These are phyloP conservation scores for Phytophthora podocarpi DNA, from an alignment of 352 stramenopile species.

Conservation along the genomic window DNA sequence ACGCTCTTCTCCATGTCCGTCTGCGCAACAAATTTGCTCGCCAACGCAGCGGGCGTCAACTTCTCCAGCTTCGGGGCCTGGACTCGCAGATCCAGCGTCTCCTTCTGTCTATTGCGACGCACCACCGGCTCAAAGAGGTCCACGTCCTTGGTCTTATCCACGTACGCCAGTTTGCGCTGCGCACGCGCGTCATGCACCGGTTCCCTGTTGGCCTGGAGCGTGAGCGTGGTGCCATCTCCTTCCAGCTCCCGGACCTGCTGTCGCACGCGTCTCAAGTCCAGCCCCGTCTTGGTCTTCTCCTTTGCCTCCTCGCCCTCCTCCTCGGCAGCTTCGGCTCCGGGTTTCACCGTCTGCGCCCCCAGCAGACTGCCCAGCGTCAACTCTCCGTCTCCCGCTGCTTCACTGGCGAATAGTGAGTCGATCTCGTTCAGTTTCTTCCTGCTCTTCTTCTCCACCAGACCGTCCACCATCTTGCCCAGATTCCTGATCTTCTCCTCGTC, in stretches of 20 bases:
- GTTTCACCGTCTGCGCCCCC: conserved; percentile 46
- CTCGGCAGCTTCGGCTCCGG: conserved; percentile 35
- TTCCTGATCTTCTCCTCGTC: conserved; percentile 57
- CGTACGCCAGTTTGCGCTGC: conserved; percentile 90
- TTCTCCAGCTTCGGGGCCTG: conserved; percentile 84
- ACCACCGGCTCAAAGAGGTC: conserved; percentile 91
- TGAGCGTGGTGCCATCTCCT: conserved; percentile 51
- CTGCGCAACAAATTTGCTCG: conserved; percentile 93
- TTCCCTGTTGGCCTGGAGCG: conserved; percentile 68
- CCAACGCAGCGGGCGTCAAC: conserved; percentile 83
- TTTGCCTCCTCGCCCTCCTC: conserved; percentile 29
- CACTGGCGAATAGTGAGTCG: conserved; percentile 42
- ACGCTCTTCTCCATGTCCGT: conserved; percentile 92
- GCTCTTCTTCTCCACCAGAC: conserved; percentile 53
- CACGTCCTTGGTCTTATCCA: conserved; percentile 88
- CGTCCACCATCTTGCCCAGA: conserved; percentile 54
- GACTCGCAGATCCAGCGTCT: conserved; percentile 95
- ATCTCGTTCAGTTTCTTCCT: conserved; percentile 64
- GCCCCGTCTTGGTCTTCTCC: conserved; percentile 26
- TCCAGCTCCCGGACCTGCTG: conserved; percentile 79
- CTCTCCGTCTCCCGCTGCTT: conserved; percentile 21
- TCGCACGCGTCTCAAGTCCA: conserved; percentile 68
- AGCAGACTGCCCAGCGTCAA: conserved; percentile 33
- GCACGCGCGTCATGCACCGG: conserved; percentile 87
- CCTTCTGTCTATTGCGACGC: conserved; percentile 92